A percentile compares a stretch with the other conserved stretches of the same genome.
Conservation (phyloP, 169 alveolate genomes). For the Plasmodium knowlesi region DNA sequence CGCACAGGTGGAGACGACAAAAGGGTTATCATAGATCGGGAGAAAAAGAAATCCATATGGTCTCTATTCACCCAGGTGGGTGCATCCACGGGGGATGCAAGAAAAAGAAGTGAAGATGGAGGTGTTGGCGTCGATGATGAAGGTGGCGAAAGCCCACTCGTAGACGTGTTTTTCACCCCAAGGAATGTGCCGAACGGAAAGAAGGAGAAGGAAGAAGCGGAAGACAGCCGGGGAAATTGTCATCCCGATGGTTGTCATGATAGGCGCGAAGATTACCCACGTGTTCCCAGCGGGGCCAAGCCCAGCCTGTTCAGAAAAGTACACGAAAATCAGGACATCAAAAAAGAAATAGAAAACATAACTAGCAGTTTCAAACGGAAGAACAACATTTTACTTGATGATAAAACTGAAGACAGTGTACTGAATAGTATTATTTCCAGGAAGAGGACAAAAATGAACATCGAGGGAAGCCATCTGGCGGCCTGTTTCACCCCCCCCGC, state of each 20-base stretch:
- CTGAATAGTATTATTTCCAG: conserved; percentile 26
- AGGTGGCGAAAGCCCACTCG: neutral
- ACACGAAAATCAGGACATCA: conserved; percentile 25
- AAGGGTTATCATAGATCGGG: conserved; percentile 30
- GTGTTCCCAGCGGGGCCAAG: neutral
- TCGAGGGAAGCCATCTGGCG: neutral
- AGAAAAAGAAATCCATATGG: conserved; percentile 48
- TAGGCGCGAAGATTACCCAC: neutral
- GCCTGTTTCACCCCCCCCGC: neutral
- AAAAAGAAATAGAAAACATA: conserved; percentile 54
- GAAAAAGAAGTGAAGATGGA: neutral
- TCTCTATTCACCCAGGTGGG: conserved; percentile 50
- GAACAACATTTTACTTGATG: conserved; percentile 44
- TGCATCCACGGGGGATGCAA: neutral
- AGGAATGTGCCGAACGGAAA: neutral
- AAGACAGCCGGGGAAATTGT: neutral
- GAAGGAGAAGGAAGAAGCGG: neutral
- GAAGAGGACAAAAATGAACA: conserved; percentile 29
- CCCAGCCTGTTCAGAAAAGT: conserved; percentile 21
- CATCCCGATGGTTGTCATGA: neutral
- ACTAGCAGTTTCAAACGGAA: conserved; percentile 63
- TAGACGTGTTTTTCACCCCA: conserved; percentile 28
- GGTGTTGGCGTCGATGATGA: neutral
- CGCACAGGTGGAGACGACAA: neutral
- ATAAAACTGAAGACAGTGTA: conserved; percentile 21